Conservation (phyloP, 148 eudicot species). For the Chenopodium berlandieri region DNA sequence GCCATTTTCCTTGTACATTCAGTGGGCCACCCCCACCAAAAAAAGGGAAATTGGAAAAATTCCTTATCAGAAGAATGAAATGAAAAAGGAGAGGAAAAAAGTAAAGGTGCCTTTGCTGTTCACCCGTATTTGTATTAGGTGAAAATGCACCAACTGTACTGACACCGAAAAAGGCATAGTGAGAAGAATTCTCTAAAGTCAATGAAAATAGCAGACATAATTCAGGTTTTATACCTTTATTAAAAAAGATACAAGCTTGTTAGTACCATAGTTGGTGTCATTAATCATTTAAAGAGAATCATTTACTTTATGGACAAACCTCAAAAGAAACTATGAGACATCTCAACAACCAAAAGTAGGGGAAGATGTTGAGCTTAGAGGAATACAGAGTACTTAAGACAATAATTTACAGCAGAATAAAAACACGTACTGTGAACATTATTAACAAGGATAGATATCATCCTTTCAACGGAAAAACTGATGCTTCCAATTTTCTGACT, state of each 20-base stretch:
- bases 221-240: too few species aligned
- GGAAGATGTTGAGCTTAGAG: background rate
- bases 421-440: conserved; percentile 80
- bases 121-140: background rate
- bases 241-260: too few species aligned
- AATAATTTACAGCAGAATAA: background rate
- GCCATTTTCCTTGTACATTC: background rate
- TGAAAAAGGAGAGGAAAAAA: background rate
- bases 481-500: conserved; percentile 87
- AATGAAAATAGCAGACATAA: too few species aligned
- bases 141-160: background rate
- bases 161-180: background rate
- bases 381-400: background rate
- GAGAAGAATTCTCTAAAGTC: background rate
- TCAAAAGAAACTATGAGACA: background rate
- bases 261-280: too few species aligned
- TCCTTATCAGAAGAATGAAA: background rate
- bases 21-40: background rate
- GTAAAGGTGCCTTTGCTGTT: background rate
- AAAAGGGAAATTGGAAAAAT: background rate
- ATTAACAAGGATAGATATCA: conserved; percentile 79
- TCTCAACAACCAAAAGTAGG: background rate
- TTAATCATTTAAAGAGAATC: background rate
- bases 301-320: background rate
- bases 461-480: conserved; percentile 86